Conservation (phyloP, 257 asterid genomes). For the Solanum corneliomulleri region DNA sequence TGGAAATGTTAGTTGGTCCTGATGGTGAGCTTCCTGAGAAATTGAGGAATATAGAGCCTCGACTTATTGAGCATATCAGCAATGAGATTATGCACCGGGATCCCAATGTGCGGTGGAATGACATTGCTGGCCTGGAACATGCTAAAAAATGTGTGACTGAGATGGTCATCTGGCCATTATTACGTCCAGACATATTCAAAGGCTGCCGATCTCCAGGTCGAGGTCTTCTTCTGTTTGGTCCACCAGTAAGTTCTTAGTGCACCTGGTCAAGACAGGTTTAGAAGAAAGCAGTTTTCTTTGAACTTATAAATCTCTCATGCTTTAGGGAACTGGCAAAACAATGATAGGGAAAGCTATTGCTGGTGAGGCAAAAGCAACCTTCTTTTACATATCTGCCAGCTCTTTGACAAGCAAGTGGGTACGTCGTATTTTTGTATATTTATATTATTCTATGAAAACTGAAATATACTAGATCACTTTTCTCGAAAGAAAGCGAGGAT, state of each 20-base stretch:
- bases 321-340: constrained; percentile 96
- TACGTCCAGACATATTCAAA: constrained; percentile 93
- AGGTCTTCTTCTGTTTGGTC: constrained; percentile 99
- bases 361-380: constrained; percentile 98
- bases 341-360: constrained; percentile 99
- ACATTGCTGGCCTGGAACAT: constrained; percentile 98
- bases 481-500: background rate
- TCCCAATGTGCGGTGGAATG: constrained; percentile 98
- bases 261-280: background rate
- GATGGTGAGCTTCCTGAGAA: constrained; percentile 99
- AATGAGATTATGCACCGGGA: constrained; percentile 98
- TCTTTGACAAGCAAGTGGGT: constrained; percentile 99
- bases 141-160: constrained; percentile 98
- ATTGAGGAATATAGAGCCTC: constrained; percentile 89
- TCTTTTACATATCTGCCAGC: constrained; percentile 97
- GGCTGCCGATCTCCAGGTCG: constrained; percentile 99
- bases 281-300: background rate
- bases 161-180: constrained; percentile 98
- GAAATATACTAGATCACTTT: background rate
- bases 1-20: constrained; percentile 87
- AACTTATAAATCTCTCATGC: constrained; percentile 15
- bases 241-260: constrained; percentile 66
- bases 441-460: background rate
- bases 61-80: constrained; percentile 90
- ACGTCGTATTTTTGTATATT: background rate